phyloP scores from a whole-genome alignment of 139 green algal genomes.

The Micractinium sp. region DNA sequence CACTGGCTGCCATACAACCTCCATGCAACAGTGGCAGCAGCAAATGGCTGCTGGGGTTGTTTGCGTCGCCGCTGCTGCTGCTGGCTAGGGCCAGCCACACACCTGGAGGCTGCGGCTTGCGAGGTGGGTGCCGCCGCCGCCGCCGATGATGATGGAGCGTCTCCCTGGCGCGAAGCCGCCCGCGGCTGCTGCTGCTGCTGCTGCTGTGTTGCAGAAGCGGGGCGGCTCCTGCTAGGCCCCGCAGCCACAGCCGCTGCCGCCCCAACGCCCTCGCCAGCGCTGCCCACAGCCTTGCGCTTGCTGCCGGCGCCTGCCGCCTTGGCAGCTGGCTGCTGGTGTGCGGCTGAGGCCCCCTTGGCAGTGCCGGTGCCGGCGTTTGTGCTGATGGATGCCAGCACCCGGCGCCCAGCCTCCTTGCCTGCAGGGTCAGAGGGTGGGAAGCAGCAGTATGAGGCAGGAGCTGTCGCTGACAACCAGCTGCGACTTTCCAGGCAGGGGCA shows the following conservation, averaged over 20 bases:
- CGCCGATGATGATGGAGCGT: neutral
- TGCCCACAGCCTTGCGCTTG: neutral
- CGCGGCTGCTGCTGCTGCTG: conserved; percentile 5
- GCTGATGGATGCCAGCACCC: conserved; percentile 32
- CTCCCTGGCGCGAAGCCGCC: neutral
- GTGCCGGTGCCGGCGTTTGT: conserved; percentile 13
- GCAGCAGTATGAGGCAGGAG: neutral
- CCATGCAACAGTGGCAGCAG: neutral
- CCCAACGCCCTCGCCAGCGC: neutral
- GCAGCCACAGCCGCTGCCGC: neutral
- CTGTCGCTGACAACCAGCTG: neutral
- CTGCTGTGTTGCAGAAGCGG: neutral
- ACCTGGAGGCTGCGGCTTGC: neutral
- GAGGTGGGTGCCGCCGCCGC: neutral
- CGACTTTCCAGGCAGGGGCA: no score
- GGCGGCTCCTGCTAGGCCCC: neutral
- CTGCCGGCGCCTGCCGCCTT: neutral
- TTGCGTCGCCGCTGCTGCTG: neutral
- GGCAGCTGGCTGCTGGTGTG: neutral
- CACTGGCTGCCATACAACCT: neutral
- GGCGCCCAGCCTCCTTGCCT: conserved; percentile 24
- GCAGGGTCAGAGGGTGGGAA: neutral
- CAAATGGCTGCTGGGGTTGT: neutral
- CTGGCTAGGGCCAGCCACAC: neutral
- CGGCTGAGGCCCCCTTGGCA: neutral